A percentile compares a stretch with the other conserved stretches of the same genome.
phyloP scores from a whole-genome alignment of 345 rosid genomes.

The Heritiera fomes region DNA sequence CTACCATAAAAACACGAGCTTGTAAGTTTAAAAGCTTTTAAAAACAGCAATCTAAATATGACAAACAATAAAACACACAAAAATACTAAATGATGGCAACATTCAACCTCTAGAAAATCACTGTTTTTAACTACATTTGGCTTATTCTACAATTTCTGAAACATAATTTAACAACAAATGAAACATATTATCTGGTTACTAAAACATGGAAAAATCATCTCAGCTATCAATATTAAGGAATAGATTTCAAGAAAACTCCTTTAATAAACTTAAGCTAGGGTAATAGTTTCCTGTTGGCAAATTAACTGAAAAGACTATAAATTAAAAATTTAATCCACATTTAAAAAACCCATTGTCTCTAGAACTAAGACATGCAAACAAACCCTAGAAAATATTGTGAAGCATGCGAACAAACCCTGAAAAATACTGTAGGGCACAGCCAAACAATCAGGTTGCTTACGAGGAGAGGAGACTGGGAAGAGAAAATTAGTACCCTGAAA shows the following conservation, averaged over 20 bases:
- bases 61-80: neutral
- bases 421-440: too few species aligned
- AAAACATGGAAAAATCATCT: neutral
- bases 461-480: too few species aligned
- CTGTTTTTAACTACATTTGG: neutral
- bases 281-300: neutral
- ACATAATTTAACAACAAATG: neutral
- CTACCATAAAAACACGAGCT: neutral
- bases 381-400: neutral
- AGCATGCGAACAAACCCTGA: too few species aligned
- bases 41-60: neutral
- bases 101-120: neutral
- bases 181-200: too few species aligned
- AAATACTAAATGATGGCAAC: neutral
- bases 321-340: neutral
- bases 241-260: neutral
- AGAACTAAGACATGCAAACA: neutral
- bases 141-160: neutral
- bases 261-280: neutral
- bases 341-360: neutral
- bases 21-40: neutral
- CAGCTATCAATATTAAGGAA: neutral
- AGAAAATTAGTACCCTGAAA: too few species aligned
- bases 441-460: too few species aligned
- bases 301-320: neutral